Evolutionary conservation across 305 asterid species (phyloP).

Genomic region (Fraxinus dipetala): DNA sequence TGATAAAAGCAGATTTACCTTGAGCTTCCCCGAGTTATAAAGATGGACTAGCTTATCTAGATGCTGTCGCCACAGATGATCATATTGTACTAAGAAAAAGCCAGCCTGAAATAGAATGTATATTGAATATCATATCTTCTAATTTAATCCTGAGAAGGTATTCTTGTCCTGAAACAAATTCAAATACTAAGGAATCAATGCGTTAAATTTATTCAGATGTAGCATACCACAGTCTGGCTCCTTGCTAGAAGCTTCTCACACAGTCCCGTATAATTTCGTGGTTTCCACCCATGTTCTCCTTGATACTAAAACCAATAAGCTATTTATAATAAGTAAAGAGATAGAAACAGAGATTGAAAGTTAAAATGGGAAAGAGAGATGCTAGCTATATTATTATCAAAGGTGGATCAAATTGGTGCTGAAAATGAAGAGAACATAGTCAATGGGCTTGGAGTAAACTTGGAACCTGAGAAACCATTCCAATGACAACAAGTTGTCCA

Average conservation of each 20-base stretch:
- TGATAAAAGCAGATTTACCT: conserved; percentile 38
- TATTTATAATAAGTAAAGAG: conserved; percentile 8
- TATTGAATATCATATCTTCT: background rate
- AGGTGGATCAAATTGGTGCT: background rate
- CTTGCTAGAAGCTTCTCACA: conserved; percentile 84
- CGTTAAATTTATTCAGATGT: background rate
- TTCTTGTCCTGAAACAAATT: background rate
- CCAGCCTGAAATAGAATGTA: conserved; percentile 53
- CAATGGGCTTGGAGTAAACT: background rate
- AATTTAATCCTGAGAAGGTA: background rate
- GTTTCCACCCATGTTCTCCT: conserved; percentile 95
- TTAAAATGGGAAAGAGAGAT: background rate
- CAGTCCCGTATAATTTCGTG: conserved; percentile 72
- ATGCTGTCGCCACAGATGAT: conserved; percentile 80
- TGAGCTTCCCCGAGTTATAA: conserved; percentile 64
- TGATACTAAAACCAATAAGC: conserved; percentile 60
- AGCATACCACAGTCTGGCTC: conserved; percentile 90
- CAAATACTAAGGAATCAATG: background rate
- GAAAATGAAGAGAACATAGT: background rate
- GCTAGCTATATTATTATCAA: background rate
- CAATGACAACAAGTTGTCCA: conserved; percentile 89
- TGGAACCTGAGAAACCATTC: conserved; percentile 93
- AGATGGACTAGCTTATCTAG: conserved; percentile 65
- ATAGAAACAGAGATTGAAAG: conserved; percentile 7
- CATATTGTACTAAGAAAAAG: conserved; percentile 80